Percentiles rank a stretch among this genome's conserved stretches.
phyloP scores from a whole-genome alignment of 2,329 filamentous ascomycete species.

The Massarina eburnea region DNA sequence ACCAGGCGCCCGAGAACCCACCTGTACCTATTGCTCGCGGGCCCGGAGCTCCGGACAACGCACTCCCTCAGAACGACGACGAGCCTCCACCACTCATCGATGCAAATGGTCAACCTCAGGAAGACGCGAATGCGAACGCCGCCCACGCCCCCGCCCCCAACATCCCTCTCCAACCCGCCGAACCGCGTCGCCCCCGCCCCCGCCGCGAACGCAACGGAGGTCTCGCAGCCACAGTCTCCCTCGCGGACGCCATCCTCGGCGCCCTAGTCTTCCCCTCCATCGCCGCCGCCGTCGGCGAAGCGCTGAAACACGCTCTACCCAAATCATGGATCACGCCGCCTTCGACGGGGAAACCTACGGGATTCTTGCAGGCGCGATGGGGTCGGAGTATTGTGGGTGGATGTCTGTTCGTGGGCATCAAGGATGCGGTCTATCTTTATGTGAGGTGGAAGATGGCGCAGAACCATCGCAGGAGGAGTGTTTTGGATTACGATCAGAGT shows the following conservation, averaged over 20 bases:
- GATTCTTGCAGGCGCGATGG: slow-evolving; percentile 81
- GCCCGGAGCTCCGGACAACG: slow-evolving; percentile 33
- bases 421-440: slow-evolving; percentile 66
- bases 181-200: slow-evolving; percentile 26
- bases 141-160: slow-evolving; percentile 32
- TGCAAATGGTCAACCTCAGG: too few species aligned
- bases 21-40: slow-evolving; percentile 28
- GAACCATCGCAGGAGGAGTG: slow-evolving; percentile 48
- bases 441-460: slow-evolving; percentile 55
- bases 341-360: slow-evolving; percentile 50
- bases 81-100: slow-evolving; percentile 12
- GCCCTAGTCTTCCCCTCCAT: slow-evolving; percentile 80
- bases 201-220: slow-evolving; percentile 52
- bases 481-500: slow-evolving; percentile 45
- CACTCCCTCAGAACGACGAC: slow-evolving; percentile 35
- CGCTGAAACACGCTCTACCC: slow-evolving; percentile 70
- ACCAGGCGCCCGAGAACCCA: slow-evolving; percentile 42
- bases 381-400: slow-evolving; percentile 87
- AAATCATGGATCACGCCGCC: slow-evolving; percentile 61
- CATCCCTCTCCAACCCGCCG: slow-evolving; percentile 23
- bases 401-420: slow-evolving; percentile 82
- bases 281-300: slow-evolving; percentile 74
- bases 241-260: slow-evolving; percentile 64
- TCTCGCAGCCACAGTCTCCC: slow-evolving; percentile 53
- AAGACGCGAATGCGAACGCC: too few species aligned